Base-by-base conservation (phyloP, 2,329 filamentous ascomycete species). In the Claviceps purpurea region DNA sequence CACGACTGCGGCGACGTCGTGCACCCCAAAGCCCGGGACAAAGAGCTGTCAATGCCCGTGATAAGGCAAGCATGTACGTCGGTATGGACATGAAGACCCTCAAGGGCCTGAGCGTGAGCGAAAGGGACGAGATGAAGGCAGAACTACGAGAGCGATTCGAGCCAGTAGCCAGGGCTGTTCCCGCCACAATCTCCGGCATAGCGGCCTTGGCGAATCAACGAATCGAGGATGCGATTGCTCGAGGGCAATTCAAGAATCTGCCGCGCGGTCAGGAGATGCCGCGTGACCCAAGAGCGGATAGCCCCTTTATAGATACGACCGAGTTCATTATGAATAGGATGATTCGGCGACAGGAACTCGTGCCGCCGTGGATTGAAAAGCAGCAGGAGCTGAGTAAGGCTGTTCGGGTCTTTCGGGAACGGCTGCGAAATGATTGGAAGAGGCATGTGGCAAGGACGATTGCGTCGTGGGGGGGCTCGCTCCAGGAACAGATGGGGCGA, bases 241-340 rank as follows among this genome's bases (percentile, higher is more conserved):
- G 89, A 37, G 93, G 93, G 0, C 87, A 95, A 64, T 97, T 98
- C 70, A 75, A 76, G 64, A 84, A 94, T 59, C 85, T 98, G 13
- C 82, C 81, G 7, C 77, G 90, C 2, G 91, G 91, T 0, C 85
- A 85, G 59, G 83, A 81, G 5, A 75, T 91, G n/a, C 80, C 90
- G 65, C 73, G 85, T n/a, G 90, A 97, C 59, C 73, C 87, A 49
- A 82, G 87, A 57, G 86, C 87, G 1, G 85, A 84, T 59, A 94
- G 85, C 59, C 89, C 93, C 0, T 97, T 95, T 62, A 81, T 97
- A 53, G 89, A 97, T 63, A 97, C 91, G 0, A 97, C 93, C 0
- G 91, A 97, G 68, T 96, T 96, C 65, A 87, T 97, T 60, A 85
- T 97, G 85, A 97, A 98, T 70, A 93, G 94, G 69, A 96, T 97